Base-by-base conservation (phyloP, 2,329 filamentous ascomycete species). In the Diaporthe vexans region DNA sequence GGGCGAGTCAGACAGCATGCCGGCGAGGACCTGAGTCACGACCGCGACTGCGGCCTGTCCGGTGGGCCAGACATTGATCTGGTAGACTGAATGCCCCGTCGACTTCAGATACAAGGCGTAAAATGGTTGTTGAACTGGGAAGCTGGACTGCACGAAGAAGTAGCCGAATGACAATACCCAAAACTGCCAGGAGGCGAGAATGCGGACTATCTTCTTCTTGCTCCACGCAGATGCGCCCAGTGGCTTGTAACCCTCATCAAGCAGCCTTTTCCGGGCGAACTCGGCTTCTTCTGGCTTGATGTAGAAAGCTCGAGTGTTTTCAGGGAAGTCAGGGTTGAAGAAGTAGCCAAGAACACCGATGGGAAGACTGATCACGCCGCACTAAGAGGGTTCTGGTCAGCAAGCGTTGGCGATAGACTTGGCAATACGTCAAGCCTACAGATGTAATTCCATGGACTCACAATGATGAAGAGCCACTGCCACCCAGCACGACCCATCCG, bases 391-490 rank as follows among this genome's bases (percentile, higher is more conserved):
- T 11, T 15, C 73, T 65, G 37, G 17, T 58, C 19, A 63, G 59
- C 21, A 11, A 1, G 19, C 15, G 3, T 13, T 29, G 37, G 17
- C 54, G 35, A 7, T 10, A 33, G 13, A 43, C 29, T 33, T 7
- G 29, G 7, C 29, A 5, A 33, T 33, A 33, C 9, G 3, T 7
- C 15, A 26, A 19, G 17, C 21, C 67, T 24, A 5, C 37, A 26
- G 24, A 3, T 15, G 7, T 33, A 33, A 33, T 33, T 33, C 11
- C 35, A 37, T 11, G 11, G 17, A 33, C 59, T 48, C 11, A 65
- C 59, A 46, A 90, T 88, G 19, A 90, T 86, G 58, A 89, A 90
- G 0, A 89, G 79, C 86, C 84, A 85, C 56, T 82, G 75, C 86
- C 86, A 88, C 0, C 87, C 86, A 0, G 84, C 80, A 79, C 85